Percentiles rank a stretch among this genome's conserved stretches.
Evolutionary conservation across 768 basidiomycete species (phyloP).

Genomic region (Podaxis pistillaris): DNA sequence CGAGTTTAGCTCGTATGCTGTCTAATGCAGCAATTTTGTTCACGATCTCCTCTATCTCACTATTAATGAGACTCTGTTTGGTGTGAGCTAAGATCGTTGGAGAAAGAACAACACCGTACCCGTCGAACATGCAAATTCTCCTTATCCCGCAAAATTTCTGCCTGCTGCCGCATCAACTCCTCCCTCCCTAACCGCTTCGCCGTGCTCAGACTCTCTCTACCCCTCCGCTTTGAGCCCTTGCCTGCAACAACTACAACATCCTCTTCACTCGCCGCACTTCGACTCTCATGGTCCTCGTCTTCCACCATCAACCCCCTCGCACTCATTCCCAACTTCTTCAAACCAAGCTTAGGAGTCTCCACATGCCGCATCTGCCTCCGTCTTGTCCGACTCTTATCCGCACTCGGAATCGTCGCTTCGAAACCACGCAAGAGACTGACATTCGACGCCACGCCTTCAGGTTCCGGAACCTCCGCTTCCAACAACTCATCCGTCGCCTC

Average conservation of each 20-base stretch:
- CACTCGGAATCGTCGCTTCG: slow-evolving; percentile 91
- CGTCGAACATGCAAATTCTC: slow-evolving; percentile 88
- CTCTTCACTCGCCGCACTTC: slow-evolving; percentile 72
- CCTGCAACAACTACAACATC: slow-evolving; percentile 63
- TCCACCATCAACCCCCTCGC: slow-evolving; percentile 72
- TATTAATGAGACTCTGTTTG: slow-evolving; percentile 74
- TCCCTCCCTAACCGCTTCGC: slow-evolving; percentile 76
- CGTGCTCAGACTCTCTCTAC: slow-evolving; percentile 66
- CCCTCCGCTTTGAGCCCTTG: slow-evolving; percentile 45
- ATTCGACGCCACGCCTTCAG: slow-evolving; percentile 63
- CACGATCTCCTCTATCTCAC: slow-evolving; percentile 86
- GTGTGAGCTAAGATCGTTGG: slow-evolving; percentile 8
- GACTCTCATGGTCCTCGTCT: slow-evolving; percentile 52
- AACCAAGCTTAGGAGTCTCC: slow-evolving; percentile 70
- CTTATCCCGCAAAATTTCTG: slow-evolving; percentile 89
- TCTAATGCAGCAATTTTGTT: slow-evolving; percentile 87
- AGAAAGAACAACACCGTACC: slow-evolving; percentile 45
- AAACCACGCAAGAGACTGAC: slow-evolving; percentile 89
- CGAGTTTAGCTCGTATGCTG: slow-evolving; percentile 73
- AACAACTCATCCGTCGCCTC: slow-evolving; percentile 82
- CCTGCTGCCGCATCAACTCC: slow-evolving; percentile 78
- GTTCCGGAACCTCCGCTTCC: slow-evolving; percentile 68
- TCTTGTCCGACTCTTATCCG: slow-evolving; percentile 74
- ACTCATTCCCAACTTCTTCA: slow-evolving; percentile 77
- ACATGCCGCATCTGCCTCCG: slow-evolving; percentile 79